phyloP scores from a whole-genome alignment of 2,329 filamentous ascomycete genomes.

The Sporothrix pseudoabietina region DNA sequence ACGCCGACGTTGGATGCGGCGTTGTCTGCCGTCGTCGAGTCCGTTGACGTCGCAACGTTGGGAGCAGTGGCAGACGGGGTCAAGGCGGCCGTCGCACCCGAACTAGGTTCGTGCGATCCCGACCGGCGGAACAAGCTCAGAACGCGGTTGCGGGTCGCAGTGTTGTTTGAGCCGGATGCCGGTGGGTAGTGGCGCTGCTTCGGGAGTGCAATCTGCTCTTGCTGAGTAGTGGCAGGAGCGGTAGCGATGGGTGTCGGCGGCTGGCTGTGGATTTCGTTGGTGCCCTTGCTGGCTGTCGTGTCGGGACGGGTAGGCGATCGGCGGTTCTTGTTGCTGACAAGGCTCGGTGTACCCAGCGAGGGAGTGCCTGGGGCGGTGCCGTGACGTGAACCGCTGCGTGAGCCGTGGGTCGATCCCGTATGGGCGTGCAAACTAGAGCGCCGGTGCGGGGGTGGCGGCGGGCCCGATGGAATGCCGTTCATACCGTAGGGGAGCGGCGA shows the following conservation, averaged over 20 bases:
- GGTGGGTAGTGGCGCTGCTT: conserved; percentile 55
- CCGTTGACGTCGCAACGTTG: conserved; percentile 36
- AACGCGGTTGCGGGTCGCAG: conserved; percentile 47
- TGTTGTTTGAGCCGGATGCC: conserved; percentile 45
- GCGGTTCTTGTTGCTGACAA: conserved; percentile 34
- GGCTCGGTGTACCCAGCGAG: conserved; percentile 26
- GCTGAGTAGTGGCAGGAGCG: conserved; percentile 27
- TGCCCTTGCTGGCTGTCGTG: conserved; percentile 15
- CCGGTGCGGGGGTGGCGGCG: conserved; percentile 54
- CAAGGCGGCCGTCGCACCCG: conserved; percentile 32
- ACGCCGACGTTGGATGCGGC: conserved; percentile 41
- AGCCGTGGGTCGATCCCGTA: conserved; percentile 40
- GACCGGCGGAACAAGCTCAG: conserved; percentile 58
- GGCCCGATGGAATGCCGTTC: conserved; percentile 36
- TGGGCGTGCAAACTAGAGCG: conserved; percentile 57
- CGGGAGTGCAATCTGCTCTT: conserved; percentile 29
- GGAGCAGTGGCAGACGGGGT: conserved; percentile 38
- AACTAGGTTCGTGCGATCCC: conserved; percentile 42
- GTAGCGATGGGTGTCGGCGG: conserved; percentile 26
- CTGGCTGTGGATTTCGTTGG: conserved; percentile 31
- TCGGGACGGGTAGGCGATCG: conserved; percentile 37
- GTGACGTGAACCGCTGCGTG: conserved; percentile 31
- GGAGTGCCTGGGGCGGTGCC: conserved; percentile 34
- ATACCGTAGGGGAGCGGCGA: conserved; percentile 36
- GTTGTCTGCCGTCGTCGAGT: conserved; percentile 33